These are phyloP conservation scores for Podochytrium sp. DNA, from an alignment of 192 early-diverging fungal genomes.

Conservation along the genomic window DNA sequence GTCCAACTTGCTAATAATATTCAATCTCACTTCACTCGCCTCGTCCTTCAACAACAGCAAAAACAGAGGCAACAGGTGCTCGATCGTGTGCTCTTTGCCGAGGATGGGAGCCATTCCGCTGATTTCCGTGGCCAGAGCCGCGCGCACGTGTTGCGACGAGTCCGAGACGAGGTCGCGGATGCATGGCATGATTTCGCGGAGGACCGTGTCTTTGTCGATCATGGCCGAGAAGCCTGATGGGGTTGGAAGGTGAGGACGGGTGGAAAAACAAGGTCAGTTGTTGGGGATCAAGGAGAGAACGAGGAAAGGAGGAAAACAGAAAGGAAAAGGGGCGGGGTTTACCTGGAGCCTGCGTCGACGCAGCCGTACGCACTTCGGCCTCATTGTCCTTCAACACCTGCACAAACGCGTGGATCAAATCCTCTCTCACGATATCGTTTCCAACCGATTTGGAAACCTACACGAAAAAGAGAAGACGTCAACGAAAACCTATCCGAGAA, in stretches of 20 bases:
- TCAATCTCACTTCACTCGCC: constrained; percentile 94
- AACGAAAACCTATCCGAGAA: not conserved
- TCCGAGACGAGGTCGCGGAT: constrained; percentile 95
- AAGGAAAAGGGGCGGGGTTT: too few species aligned
- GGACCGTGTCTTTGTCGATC: constrained; percentile 77
- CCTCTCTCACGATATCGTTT: constrained; percentile 77
- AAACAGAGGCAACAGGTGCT: constrained; percentile 93
- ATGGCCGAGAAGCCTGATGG: constrained; percentile 72
- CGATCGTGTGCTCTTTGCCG: constrained; percentile 92
- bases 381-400: constrained; percentile 92
- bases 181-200: constrained; percentile 84
- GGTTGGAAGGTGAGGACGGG: too few species aligned
- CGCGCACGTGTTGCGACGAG: constrained; percentile 93
- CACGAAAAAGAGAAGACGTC: not conserved
- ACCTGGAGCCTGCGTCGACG: constrained; percentile 90
- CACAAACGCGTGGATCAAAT: constrained; percentile 86
- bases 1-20: constrained; percentile 98
- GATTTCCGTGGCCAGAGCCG: constrained; percentile 94
- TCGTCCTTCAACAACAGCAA: constrained; percentile 97
- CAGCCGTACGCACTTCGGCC: constrained; percentile 95
- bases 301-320: not conserved
- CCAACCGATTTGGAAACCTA: constrained; percentile 85
- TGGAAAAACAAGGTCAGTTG: too few species aligned
- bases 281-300: not conserved
- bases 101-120: constrained; percentile 93